phyloP scores from a whole-genome alignment of 2,329 filamentous ascomycete genomes.

The Cytospora schulzeri region DNA sequence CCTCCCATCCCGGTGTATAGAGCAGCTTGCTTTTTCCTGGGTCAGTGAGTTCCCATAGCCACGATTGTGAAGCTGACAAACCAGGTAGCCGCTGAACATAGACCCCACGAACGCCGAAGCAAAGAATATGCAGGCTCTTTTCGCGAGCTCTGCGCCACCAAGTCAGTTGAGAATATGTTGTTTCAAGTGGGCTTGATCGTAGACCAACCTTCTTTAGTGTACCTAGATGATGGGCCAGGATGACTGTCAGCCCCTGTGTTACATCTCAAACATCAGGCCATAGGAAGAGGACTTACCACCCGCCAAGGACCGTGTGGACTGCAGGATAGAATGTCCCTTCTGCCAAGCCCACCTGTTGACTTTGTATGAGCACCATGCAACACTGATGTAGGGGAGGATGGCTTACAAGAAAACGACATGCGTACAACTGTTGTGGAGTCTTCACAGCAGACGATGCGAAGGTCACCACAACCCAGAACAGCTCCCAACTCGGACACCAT shows the following conservation, averaged over 20 bases:
- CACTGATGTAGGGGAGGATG: too few relatives aligned
- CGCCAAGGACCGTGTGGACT: conserved; percentile 27
- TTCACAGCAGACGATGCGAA: conserved; percentile 28
- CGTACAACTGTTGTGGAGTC: conserved; percentile 25
- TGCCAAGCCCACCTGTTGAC: conserved; percentile 22
- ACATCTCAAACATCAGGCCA: too few relatives aligned
- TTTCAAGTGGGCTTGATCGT: neutral
- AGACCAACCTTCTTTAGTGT: conserved; percentile 25
- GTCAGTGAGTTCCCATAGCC: neutral
- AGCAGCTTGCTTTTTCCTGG: conserved; percentile 30
- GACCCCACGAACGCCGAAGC: conserved; percentile 25
- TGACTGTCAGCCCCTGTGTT: neutral
- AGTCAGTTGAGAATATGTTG: neutral
- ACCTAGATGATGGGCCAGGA: neutral
- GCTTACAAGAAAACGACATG: conserved; percentile 26
- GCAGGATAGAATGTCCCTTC: conserved; percentile 29
- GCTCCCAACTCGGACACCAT: conserved; percentile 29
- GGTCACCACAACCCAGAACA: conserved; percentile 28
- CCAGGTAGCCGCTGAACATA: conserved; percentile 27
- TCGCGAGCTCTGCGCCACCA: conserved; percentile 16
- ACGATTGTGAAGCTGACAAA: neutral
- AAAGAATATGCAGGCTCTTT: conserved; percentile 28
- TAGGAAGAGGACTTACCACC: conserved; percentile 7
- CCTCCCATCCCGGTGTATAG: conserved; percentile 33
- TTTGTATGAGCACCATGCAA: neutral